Evolutionary conservation across 2,329 filamentous ascomycete species (phyloP).

Genomic region (Hypomyces perniciosus): DNA sequence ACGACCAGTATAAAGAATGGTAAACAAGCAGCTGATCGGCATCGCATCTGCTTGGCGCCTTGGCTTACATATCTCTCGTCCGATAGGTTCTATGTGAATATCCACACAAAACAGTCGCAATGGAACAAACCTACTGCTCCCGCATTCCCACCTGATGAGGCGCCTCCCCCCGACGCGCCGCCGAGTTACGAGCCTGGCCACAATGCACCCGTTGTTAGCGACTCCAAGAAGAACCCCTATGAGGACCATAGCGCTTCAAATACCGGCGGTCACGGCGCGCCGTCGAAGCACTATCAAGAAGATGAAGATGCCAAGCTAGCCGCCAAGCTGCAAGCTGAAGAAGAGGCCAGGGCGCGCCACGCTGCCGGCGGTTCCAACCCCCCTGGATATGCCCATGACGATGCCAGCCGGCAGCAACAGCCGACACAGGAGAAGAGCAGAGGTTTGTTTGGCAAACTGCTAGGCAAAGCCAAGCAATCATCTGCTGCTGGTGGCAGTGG

Average conservation of each 20-base stretch:
- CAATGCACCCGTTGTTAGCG: conserved; percentile 32
- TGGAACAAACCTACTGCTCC: conserved; percentile 79
- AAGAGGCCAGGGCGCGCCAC: conserved; percentile 55
- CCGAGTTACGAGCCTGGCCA: conserved; percentile 55
- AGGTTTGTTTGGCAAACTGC: conserved; percentile 47
- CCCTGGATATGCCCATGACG: conserved; percentile 24
- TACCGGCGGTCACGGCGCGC: conserved; percentile 29
- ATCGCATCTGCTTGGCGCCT: neutral
- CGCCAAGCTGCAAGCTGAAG: conserved; percentile 74
- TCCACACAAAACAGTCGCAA: conserved; percentile 80
- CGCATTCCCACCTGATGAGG: conserved; percentile 45
- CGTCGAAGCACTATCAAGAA: conserved; percentile 20
- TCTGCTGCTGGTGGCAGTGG: conserved; percentile 6
- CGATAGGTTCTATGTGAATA: conserved; percentile 81
- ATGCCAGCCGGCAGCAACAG: conserved; percentile 20
- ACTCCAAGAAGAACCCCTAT: conserved; percentile 69
- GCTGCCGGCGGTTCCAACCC: conserved; percentile 23
- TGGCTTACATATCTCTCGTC: conserved; percentile 13
- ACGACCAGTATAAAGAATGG: conserved; percentile 85
- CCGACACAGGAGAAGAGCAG: conserved; percentile 32
- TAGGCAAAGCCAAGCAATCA: conserved; percentile 39
- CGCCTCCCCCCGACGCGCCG: conserved; percentile 53
- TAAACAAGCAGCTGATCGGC: conserved; percentile 21
- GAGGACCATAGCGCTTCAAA: conserved; percentile 29
- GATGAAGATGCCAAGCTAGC: conserved; percentile 70